These are phyloP conservation scores for Alopecurus myosuroides DNA, from an alignment of 176 grass and related monocot genomes.

Conservation along the genomic window DNA sequence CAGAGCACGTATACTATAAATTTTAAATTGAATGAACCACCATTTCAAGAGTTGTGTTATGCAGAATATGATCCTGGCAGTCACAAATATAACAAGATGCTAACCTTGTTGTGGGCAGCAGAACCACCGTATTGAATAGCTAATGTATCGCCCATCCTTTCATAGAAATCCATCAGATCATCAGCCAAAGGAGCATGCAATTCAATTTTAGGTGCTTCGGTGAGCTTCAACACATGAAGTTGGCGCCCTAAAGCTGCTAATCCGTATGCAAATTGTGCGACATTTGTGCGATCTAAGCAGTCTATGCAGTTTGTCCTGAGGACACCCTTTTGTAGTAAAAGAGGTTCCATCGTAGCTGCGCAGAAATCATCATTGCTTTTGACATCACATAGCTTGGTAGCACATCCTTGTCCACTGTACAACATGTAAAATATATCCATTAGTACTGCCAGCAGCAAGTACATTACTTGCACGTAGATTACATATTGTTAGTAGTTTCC, in stretches of 20 bases:
- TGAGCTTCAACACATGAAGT: constrained; percentile 61
- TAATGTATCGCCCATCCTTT: constrained; percentile 91
- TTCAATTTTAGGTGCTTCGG: constrained; percentile 59
- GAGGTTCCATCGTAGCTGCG: constrained; percentile 31
- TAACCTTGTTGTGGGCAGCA: constrained; percentile 98
- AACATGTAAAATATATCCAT: constrained; percentile 20
- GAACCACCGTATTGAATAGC: constrained; percentile 88
- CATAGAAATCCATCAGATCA: constrained; percentile 89
- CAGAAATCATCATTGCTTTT: constrained; percentile 7
- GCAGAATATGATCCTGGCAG: constrained; percentile 3
- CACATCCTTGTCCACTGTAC: constrained; percentile 37
- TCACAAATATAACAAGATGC: constrained; percentile 8
- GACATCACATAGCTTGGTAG: constrained; percentile 4
- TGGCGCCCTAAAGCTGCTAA: constrained; percentile 80
- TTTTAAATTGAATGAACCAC: neutral
- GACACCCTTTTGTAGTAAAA: constrained; percentile 77
- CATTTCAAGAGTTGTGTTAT: constrained; percentile 7
- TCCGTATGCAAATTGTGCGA: constrained; percentile 91
- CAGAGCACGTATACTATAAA: neutral
- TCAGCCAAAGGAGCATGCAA: constrained; percentile 64
- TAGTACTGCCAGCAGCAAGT: neutral
- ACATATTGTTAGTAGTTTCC: neutral
- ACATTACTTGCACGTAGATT: neutral
- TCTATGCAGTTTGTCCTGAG: constrained; percentile 98
- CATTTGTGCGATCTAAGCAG: constrained; percentile 97